These are phyloP conservation scores for Amauroascus niger DNA, from an alignment of 2,329 filamentous ascomycete species.

Conservation along the genomic window DNA sequence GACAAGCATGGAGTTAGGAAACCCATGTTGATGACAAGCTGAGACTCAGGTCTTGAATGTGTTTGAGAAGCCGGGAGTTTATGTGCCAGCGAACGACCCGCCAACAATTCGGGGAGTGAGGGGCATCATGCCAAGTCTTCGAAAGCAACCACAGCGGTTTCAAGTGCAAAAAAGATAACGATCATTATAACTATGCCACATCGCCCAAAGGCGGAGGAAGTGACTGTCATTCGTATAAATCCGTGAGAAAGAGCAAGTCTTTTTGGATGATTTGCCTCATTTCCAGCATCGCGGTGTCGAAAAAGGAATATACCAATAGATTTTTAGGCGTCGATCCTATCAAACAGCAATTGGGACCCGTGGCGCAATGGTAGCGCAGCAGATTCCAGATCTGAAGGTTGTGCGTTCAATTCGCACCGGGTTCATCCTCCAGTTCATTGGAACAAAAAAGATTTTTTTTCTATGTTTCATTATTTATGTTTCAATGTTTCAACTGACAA, in stretches of 20 bases:
- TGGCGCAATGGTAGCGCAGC: constrained; percentile 12
- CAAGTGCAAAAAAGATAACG: too few relatives aligned
- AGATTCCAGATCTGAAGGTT: constrained; percentile 13
- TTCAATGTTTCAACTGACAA: too few relatives aligned
- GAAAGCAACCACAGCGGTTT: too few relatives aligned
- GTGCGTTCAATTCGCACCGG: constrained; percentile 11
- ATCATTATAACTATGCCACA: too few relatives aligned
- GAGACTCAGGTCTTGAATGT: not conserved
- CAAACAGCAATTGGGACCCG: not conserved
- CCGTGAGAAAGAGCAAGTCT: too few relatives aligned
- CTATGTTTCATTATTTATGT: not conserved
- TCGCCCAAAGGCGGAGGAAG: too few relatives aligned
- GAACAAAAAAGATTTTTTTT: not conserved
- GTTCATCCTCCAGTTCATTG: not conserved
- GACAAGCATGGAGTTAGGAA: not conserved
- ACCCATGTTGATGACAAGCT: not conserved
- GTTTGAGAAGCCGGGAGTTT: too few relatives aligned
- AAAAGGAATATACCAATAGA: not conserved
- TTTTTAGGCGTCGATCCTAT: not conserved
- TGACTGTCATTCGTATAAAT: too few relatives aligned
- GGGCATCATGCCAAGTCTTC: not conserved
- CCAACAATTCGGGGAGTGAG: not conserved
- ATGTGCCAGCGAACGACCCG: not conserved
- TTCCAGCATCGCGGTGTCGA: too few relatives aligned
- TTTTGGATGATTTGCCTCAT: too few relatives aligned